Conservation (phyloP, 768 basidiomycete genomes). For the Boletus bicolor region DNA sequence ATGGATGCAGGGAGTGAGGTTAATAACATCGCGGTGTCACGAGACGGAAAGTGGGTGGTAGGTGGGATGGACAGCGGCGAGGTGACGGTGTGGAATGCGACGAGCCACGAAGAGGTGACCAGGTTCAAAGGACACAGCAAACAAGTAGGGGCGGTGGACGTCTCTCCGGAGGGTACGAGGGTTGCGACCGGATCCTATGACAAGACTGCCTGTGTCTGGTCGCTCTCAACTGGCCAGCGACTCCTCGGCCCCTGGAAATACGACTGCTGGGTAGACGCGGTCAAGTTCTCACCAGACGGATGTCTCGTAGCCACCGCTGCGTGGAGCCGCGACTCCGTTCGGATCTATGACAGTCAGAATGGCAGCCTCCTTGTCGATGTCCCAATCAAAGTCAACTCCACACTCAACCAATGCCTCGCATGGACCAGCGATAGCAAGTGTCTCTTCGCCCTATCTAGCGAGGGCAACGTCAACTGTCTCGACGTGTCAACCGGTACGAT, state of each 20-base stretch:
- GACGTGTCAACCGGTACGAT: too few species aligned
- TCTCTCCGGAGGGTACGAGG: not conserved
- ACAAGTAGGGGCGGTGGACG: not conserved
- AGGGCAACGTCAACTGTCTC: too few species aligned
- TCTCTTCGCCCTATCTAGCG: too few species aligned
- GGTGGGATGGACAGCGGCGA: not conserved
- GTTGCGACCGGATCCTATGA: not conserved
- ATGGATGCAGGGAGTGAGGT: not conserved
- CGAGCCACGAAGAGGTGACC: not conserved
- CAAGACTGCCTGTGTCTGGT: not conserved
- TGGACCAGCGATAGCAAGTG: too few species aligned
- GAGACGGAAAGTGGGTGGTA: not conserved
- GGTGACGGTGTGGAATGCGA: not conserved
- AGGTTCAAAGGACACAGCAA: not conserved
- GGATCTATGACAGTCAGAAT: too few species aligned
- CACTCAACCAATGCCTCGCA: too few species aligned
- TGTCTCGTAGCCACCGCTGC: too few species aligned
- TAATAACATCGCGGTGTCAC: not conserved
- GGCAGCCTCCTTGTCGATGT: too few species aligned
- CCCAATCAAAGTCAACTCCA: too few species aligned
- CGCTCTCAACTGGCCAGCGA: not conserved
- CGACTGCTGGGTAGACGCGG: not conserved
- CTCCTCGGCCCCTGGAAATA: not conserved
- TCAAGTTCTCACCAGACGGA: constrained; percentile 4
- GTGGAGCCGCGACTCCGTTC: too few species aligned